phyloP scores from a whole-genome alignment of 495 filamentous ascomycete genomes.

The Haplographium delicatum region DNA sequence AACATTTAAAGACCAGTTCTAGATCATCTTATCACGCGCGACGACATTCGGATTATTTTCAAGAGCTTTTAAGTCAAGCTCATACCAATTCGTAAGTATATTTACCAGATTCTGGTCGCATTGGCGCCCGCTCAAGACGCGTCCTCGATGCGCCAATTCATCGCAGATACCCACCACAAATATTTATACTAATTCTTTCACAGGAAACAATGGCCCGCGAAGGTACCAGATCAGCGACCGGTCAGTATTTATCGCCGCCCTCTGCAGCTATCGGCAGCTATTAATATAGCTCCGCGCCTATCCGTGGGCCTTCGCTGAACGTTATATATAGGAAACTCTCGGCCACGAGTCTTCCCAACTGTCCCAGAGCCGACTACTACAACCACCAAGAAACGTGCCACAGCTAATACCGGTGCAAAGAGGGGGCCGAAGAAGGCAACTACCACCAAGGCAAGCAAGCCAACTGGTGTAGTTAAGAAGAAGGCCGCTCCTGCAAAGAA shows the following conservation, averaged over 20 bases:
- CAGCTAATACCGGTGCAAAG: slow-evolving; percentile 41
- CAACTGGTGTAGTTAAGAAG: slow-evolving; percentile 49
- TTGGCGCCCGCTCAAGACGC: slow-evolving; percentile 12
- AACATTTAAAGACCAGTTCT: slow-evolving; percentile 6
- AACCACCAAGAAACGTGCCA: slow-evolving; percentile 31
- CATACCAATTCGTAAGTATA: slow-evolving; percentile 21
- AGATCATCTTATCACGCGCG: slow-evolving; percentile 5
- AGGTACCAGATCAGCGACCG: slow-evolving; percentile 48
- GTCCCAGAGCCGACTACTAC: slow-evolving; percentile 45
- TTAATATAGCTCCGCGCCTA: slow-evolving; percentile 22
- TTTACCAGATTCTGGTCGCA: slow-evolving; percentile 17
- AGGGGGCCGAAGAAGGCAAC: slow-evolving; percentile 25
- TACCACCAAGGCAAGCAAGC: slow-evolving; percentile 26
- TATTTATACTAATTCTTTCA: slow-evolving; percentile 20
- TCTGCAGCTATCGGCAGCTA: neutral
- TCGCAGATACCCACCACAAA: slow-evolving; percentile 26
- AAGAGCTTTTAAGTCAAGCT: neutral
- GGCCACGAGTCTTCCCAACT: slow-evolving; percentile 46
- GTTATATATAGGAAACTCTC: slow-evolving; percentile 40
- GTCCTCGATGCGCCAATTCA: slow-evolving; percentile 19
- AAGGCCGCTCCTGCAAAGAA: slow-evolving; percentile 46
- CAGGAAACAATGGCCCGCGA: slow-evolving; percentile 45
- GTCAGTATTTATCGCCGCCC: slow-evolving; percentile 14
- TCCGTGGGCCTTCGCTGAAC: slow-evolving; percentile 15
- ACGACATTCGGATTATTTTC: slow-evolving; percentile 7